Conservation (phyloP, 129 eudicot genomes). For the Escallonia rubra region DNA sequence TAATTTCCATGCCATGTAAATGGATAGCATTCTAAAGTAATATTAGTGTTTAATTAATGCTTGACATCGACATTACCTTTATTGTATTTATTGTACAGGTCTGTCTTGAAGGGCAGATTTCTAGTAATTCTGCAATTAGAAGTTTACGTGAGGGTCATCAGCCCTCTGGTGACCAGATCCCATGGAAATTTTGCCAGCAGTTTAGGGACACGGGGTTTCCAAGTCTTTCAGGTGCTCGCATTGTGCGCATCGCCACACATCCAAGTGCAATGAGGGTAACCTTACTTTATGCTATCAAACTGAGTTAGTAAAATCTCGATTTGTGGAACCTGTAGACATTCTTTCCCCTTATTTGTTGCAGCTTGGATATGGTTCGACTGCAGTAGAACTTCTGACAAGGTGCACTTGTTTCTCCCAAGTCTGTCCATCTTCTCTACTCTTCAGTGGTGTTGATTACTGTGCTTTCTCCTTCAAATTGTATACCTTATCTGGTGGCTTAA, state of each 20-base stretch:
- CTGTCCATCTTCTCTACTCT: background rate
- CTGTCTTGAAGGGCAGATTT: constrained; percentile 84
- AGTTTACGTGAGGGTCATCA: constrained; percentile 73
- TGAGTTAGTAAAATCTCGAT: background rate
- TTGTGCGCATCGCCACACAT: constrained; percentile 96
- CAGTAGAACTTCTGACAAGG: constrained; percentile 84
- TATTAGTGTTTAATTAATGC: background rate
- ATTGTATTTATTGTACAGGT: constrained; percentile 35
- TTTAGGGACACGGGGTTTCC: constrained; percentile 81
- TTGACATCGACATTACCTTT: background rate
- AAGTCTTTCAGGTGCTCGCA: constrained; percentile 95
- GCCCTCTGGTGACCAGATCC: constrained; percentile 94
- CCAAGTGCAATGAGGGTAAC: constrained; percentile 92
- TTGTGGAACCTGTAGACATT: background rate
- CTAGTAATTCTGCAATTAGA: constrained; percentile 64
- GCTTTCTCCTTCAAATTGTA: no score
- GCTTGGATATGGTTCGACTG: constrained; percentile 95
- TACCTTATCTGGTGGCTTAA: no score
- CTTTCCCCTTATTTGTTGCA: constrained; percentile 32
- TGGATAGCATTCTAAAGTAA: background rate
- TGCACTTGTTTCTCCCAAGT: constrained; percentile 13
- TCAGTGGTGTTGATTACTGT: no score
- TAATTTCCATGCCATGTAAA: no score
- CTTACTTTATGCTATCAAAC: background rate
- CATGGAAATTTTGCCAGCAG: constrained; percentile 92